Percentiles rank a stretch among this genome's conserved stretches.
phyloP scores from a whole-genome alignment of 805 yeast species.

The Peterozyma xylosa region DNA sequence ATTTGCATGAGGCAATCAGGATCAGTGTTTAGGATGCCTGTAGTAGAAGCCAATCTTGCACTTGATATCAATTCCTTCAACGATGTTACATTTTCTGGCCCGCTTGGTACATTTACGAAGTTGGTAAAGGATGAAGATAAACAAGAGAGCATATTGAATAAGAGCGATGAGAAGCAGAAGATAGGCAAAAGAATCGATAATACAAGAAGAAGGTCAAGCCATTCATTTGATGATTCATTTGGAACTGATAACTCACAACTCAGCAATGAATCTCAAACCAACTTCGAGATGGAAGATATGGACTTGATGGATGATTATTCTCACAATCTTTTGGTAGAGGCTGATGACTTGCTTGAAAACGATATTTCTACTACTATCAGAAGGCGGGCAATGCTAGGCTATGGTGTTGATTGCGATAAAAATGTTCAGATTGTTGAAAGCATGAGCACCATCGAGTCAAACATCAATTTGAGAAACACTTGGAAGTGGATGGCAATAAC shows the following conservation, averaged over 20 bases:
- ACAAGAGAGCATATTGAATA: background rate
- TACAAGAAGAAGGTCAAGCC: conserved; percentile 1
- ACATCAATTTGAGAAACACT: conserved; percentile 59
- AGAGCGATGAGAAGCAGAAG: background rate
- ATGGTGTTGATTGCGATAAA: conserved; percentile 57
- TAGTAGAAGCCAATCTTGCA: conserved; percentile 56
- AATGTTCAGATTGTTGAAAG: conserved; percentile 56
- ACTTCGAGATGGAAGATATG: conserved; percentile 22
- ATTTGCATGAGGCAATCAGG: conserved; percentile 92
- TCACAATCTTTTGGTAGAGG: conserved; percentile 8
- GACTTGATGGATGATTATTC: conserved; percentile 17
- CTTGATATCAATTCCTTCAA: conserved; percentile 62
- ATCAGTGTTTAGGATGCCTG: conserved; percentile 73
- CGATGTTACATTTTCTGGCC: conserved; percentile 54
- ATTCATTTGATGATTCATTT: background rate
- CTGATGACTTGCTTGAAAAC: conserved; percentile 38
- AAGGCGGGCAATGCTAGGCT: conserved; percentile 64
- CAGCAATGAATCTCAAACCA: conserved; percentile 7
- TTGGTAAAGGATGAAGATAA: conserved; percentile 24
- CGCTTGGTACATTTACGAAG: conserved; percentile 43
- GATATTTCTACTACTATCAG: conserved; percentile 74
- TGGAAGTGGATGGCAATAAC: conserved; percentile 91
- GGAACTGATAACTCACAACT: background rate
- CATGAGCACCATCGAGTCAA: conserved; percentile 41
- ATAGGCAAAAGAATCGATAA: background rate